Evolutionary conservation across 179 eudicot genomes (phyloP).

Genomic region (Spinacia oleracea): DNA sequence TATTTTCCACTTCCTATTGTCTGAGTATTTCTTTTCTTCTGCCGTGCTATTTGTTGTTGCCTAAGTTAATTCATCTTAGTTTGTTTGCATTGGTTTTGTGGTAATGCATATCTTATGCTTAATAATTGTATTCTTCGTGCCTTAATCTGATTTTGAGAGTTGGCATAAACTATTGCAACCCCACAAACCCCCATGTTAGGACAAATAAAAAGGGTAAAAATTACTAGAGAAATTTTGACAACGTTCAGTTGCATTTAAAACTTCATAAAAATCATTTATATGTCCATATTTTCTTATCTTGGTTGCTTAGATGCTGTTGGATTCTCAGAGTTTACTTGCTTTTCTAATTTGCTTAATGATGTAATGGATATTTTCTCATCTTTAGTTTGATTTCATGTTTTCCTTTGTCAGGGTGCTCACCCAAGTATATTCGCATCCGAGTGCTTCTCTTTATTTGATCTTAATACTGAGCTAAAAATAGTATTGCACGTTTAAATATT

Average conservation of each 20-base stretch:
- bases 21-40: not conserved
- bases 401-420: not conserved
- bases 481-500: not conserved
- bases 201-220: not conserved
- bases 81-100: not conserved
- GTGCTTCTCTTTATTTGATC: not conserved
- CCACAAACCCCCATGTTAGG: not conserved
- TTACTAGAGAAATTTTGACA: not conserved
- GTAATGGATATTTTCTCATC: not conserved
- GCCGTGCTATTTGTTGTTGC: not conserved
- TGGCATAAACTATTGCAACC: not conserved
- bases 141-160: not conserved
- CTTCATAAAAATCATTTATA: not conserved
- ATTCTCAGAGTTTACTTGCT: not conserved
- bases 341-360: not conserved
- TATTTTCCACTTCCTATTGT: not conserved
- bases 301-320: not conserved
- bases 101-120: not conserved
- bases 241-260: not conserved
- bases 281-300: not conserved
- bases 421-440: not conserved
- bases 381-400: not conserved
- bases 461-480: not conserved
- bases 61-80: not conserved
- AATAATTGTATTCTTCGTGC: not conserved